Base-by-base conservation (phyloP, 345 rosid species). In the Erucastrum elatum region DNA sequence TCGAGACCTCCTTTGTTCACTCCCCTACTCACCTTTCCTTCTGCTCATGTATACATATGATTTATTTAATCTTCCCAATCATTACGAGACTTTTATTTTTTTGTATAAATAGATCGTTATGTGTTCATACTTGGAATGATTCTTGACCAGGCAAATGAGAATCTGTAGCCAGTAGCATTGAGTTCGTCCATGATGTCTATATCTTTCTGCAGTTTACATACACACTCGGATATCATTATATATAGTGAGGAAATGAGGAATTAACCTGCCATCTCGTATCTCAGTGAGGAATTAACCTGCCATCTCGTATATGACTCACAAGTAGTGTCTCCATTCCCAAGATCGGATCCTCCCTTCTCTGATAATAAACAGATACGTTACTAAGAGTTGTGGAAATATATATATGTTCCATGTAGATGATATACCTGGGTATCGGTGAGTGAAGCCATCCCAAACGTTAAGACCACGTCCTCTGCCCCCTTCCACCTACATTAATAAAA, bases 251-350 rank as follows among this genome's bases (percentile, higher is more conserved):
- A 44, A 41, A 44, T 12, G 53, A 12, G n/a, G 5, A 56, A 29
- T 21, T 21, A 21, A 21, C 21, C 21, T 21, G 21, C 21, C 21
- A 21, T 21, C 21, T 21, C 21, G 21, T 21, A 21, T 21, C 21
- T 21, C 21, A 21, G 21, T 21, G 21, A 21, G 21, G 11, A 55
- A 55, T 17, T 56, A 17, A 56, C 61, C 61, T 56, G 61, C 61
- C 61, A 13, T 44, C 53, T 44, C 6, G 53, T 44, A 7, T 56
- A 56, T 56, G 10, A 21, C 11, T 8, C 61, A 78, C 41, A 13
- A 39, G 81, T 67, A 7, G 25, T 53, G 46, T 81, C 81, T 30
- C 93, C 96, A 12, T 64, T 86, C 65, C 9, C 44, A 58, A 0
- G 29, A 55, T 56, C 61, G 29, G 61, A 8, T 8, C 60, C 60